A percentile compares a stretch with the other conserved stretches of the same genome.
phyloP scores from a whole-genome alignment of 345 rosid genomes.

The Ceriops zippeliana region DNA sequence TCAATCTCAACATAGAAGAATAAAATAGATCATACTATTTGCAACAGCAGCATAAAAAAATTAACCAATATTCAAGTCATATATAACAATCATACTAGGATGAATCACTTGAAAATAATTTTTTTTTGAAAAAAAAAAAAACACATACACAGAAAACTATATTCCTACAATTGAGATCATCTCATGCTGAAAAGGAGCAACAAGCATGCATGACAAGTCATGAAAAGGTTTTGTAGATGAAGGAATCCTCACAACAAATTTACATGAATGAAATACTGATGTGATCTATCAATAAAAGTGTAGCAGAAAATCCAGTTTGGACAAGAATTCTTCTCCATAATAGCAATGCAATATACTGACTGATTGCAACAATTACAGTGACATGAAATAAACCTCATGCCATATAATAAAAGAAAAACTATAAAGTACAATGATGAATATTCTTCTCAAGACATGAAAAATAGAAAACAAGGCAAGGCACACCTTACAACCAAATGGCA shows the following conservation, averaged over 20 bases:
- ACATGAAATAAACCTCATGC: too few relatives aligned
- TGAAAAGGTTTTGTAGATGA: background rate
- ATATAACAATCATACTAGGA: background rate
- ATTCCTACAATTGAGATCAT: background rate
- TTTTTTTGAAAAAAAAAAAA: background rate
- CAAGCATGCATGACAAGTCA: background rate
- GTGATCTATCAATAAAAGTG: too few relatives aligned
- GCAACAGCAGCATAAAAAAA: background rate
- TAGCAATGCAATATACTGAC: background rate
- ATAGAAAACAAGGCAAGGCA: constrained; percentile 11
- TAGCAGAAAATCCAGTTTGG: background rate
- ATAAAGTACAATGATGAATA: background rate
- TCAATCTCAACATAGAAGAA: background rate
- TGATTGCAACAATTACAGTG: background rate
- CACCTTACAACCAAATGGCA: constrained; percentile 95
- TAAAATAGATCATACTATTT: background rate
- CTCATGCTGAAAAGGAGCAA: background rate
- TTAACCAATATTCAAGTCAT: background rate
- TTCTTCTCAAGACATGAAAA: background rate
- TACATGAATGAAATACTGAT: background rate
- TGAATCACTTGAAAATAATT: background rate
- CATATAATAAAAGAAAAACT: background rate
- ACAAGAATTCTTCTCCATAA: background rate
- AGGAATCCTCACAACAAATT: background rate
- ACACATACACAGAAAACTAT: too few relatives aligned